phyloP scores from a whole-genome alignment of 1,139 yeast genomes.

The Taphrina populina region DNA sequence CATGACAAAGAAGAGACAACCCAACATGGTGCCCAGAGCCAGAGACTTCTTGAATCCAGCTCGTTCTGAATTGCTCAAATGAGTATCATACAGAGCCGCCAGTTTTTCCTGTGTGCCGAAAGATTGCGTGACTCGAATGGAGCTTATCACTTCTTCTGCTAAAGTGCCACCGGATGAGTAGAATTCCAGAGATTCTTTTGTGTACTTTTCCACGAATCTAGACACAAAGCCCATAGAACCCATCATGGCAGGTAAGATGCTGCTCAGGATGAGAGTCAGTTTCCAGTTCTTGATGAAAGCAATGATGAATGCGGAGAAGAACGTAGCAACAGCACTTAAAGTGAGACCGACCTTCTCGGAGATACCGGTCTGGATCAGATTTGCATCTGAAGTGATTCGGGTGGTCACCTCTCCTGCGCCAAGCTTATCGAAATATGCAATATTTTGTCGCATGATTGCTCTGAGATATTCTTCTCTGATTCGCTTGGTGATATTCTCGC shows the following conservation, averaged over 20 bases:
- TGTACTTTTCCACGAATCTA: slow-evolving; percentile 43
- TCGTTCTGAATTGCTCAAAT: slow-evolving; percentile 43
- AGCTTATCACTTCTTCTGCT: slow-evolving; percentile 50
- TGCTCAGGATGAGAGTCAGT: slow-evolving; percentile 47
- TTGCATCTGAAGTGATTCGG: slow-evolving; percentile 50
- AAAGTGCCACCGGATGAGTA: slow-evolving; percentile 48
- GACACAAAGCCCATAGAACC: slow-evolving; percentile 42
- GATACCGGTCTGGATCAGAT: slow-evolving; percentile 50
- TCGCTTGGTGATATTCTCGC: slow-evolving; percentile 49
- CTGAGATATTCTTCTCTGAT: slow-evolving; percentile 48
- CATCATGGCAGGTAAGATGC: slow-evolving; percentile 47
- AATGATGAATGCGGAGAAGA: slow-evolving; percentile 49
- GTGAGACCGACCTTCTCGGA: slow-evolving; percentile 51
- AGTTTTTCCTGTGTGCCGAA: slow-evolving; percentile 50
- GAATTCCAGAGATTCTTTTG: slow-evolving; percentile 42
- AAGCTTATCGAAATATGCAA: slow-evolving; percentile 51
- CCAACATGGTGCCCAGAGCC: slow-evolving; percentile 44
- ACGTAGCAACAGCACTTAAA: slow-evolving; percentile 47
- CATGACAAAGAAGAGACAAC: slow-evolving; percentile 40
- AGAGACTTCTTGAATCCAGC: slow-evolving; percentile 44
- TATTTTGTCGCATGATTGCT: slow-evolving; percentile 49
- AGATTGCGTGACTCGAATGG: slow-evolving; percentile 50
- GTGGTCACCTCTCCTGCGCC: slow-evolving; percentile 51
- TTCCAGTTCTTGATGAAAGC: slow-evolving; percentile 49
- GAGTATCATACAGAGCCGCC: slow-evolving; percentile 44